These are phyloP conservation scores for Neofusicoccum kwambonambiense DNA, from an alignment of 2,329 filamentous ascomycete species.

Conservation along the genomic window DNA sequence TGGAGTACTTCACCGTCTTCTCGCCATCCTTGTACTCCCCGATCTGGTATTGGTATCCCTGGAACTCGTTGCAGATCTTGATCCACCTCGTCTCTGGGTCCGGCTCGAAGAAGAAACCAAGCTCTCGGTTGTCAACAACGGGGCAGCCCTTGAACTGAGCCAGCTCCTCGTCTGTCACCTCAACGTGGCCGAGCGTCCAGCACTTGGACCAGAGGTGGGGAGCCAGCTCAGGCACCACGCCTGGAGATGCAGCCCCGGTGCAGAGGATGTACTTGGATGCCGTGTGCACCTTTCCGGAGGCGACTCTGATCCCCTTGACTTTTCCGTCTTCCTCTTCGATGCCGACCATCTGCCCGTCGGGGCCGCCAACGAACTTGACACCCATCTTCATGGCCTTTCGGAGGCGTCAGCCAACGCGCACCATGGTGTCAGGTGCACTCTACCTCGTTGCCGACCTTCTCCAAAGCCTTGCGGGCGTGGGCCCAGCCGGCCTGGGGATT, in stretches of 20 bases:
- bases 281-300: slow-evolving; percentile 19
- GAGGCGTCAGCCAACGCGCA: background rate
- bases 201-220: slow-evolving; percentile 25
- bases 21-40: background rate
- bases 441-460: slow-evolving; percentile 19
- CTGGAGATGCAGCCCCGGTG: slow-evolving; percentile 21
- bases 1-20: background rate
- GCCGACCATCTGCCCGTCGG: slow-evolving; percentile 20
- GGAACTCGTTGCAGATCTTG: slow-evolving; percentile 18
- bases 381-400: slow-evolving; percentile 19
- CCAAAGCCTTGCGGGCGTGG: slow-evolving; percentile 19
- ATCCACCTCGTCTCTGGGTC: slow-evolving; percentile 12
- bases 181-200: slow-evolving; percentile 29
- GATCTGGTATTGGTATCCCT: slow-evolving; percentile 13
- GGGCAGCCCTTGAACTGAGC: slow-evolving; percentile 26
- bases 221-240: slow-evolving; percentile 21
- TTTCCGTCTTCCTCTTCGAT: slow-evolving; percentile 17
- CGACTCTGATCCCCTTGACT: slow-evolving; percentile 17
- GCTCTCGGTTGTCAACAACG: slow-evolving; percentile 27
- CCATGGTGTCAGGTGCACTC: slow-evolving; percentile 15
- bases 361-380: slow-evolving; percentile 20
- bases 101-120: slow-evolving; percentile 20
- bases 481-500: slow-evolving; percentile 26
- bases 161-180: slow-evolving; percentile 28
- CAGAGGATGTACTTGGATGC: slow-evolving; percentile 22